Evolutionary conservation across 1,284 basidiomycete genomes (phyloP).

Genomic region (Sporisorium graminicola): DNA sequence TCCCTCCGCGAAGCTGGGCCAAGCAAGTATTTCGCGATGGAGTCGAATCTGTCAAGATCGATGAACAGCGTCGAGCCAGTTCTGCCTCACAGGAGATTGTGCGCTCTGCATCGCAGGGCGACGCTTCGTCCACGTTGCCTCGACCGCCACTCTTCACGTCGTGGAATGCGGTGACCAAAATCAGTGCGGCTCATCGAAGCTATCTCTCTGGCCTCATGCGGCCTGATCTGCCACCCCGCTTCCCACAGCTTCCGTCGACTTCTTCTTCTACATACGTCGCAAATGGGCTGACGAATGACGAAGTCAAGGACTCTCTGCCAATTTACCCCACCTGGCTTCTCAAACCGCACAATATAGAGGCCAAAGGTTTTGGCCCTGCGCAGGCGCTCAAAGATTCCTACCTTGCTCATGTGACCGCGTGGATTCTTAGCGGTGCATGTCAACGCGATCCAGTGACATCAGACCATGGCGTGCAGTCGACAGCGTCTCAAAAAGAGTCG

Average conservation of each 20-base stretch:
- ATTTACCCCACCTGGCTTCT: constrained; percentile 52
- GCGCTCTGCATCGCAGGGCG: not conserved
- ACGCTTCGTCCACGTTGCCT: not conserved
- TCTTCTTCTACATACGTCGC: not conserved
- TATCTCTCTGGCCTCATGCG: constrained; percentile 54
- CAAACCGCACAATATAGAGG: constrained; percentile 33
- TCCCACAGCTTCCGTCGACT: constrained; percentile 23
- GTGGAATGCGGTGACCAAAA: constrained; percentile 42
- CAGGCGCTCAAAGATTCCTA: constrained; percentile 61
- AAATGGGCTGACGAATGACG: not conserved
- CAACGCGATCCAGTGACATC: not conserved
- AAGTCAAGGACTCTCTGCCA: not conserved
- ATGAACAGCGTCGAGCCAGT: constrained; percentile 18
- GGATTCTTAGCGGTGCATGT: constrained; percentile 33
- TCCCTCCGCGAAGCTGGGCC: constrained; percentile 59
- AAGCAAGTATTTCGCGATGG: constrained; percentile 44
- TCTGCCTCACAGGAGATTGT: not conserved
- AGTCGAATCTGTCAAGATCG: constrained; percentile 32
- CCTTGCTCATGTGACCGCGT: constrained; percentile 51
- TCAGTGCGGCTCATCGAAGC: constrained; percentile 52
- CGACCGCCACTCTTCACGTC: constrained; percentile 37
- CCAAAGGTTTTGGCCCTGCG: constrained; percentile 55
- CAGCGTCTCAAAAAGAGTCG: not conserved
- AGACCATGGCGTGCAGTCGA: not conserved
- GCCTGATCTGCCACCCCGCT: constrained; percentile 50